These are phyloP conservation scores for Pterocarpus santalinus DNA, from an alignment of 306 rosid genomes.

Conservation along the genomic window DNA sequence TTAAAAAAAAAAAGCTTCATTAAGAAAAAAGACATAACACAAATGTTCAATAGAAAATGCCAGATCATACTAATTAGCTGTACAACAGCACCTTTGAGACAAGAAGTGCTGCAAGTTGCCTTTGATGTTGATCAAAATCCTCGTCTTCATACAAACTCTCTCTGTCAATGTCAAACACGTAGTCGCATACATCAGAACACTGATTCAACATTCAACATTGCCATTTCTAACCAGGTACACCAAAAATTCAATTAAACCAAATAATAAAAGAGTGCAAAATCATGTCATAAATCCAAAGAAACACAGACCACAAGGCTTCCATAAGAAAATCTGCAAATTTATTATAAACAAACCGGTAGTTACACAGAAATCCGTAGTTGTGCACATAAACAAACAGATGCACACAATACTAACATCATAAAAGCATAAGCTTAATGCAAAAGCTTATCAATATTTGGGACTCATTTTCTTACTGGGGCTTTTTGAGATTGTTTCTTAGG, in stretches of 20 bases:
- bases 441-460: too few species aligned
- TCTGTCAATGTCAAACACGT: conserved; percentile 49
- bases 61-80: conserved; percentile 33
- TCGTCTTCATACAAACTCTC: conserved; percentile 96
- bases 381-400: too few species aligned
- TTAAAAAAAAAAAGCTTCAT: neutral
- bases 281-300: neutral
- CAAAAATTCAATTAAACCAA: conserved; percentile 1
- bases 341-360: neutral
- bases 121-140: conserved; percentile 85
- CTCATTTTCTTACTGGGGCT: too few species aligned
- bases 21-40: neutral
- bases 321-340: neutral
- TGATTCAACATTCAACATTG: conserved; percentile 10
- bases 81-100: conserved; percentile 77
- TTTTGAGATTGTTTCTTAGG: too few species aligned
- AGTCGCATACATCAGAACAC: conserved; percentile 10
- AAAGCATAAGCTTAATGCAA: too few species aligned
- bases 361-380: too few species aligned
- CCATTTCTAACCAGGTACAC: neutral
- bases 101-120: conserved; percentile 92
- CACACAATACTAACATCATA: too few species aligned
- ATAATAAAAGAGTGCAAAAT: neutral
- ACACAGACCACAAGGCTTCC: neutral
- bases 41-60: neutral